Conservation (phyloP, 331 rosid genomes). For the Spiraea crenata region DNA sequence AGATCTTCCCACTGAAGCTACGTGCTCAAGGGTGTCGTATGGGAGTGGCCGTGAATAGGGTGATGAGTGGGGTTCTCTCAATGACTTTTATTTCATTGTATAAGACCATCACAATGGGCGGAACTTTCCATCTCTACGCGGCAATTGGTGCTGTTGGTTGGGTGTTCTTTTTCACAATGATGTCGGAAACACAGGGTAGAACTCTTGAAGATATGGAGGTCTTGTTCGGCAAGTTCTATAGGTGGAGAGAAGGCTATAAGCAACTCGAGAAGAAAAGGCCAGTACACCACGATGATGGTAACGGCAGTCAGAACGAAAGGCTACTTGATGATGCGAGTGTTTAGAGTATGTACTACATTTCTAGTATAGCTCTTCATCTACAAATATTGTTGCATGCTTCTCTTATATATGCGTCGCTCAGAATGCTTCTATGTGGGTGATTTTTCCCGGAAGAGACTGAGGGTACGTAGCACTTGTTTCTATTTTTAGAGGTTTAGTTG, state of each 20-base stretch:
- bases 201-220: constrained; percentile 12
- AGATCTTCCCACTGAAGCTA: constrained; percentile 5
- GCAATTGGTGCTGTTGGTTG: not conserved
- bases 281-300: not conserved
- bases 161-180: not conserved
- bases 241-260: not conserved
- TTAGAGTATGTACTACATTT: not conserved
- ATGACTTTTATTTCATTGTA: not conserved
- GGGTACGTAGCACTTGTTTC: not conserved
- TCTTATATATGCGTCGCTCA: not conserved
- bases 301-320: not conserved
- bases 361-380: no score
- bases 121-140: constrained; percentile 3
- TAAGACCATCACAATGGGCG: constrained; percentile 4
- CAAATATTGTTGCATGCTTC: not conserved
- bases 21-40: not conserved
- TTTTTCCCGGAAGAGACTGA: no score
- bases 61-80: constrained; percentile 3
- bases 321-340: no score
- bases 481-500: not conserved
- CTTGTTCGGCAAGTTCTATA: not conserved
- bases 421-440: no score
- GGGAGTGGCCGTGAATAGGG: constrained; percentile 3
- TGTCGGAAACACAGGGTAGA: constrained; percentile 10
- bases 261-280: not conserved